Evolutionary conservation across 768 basidiomycete genomes (phyloP).

Genomic region (Pilatotrama ljubarskyi): DNA sequence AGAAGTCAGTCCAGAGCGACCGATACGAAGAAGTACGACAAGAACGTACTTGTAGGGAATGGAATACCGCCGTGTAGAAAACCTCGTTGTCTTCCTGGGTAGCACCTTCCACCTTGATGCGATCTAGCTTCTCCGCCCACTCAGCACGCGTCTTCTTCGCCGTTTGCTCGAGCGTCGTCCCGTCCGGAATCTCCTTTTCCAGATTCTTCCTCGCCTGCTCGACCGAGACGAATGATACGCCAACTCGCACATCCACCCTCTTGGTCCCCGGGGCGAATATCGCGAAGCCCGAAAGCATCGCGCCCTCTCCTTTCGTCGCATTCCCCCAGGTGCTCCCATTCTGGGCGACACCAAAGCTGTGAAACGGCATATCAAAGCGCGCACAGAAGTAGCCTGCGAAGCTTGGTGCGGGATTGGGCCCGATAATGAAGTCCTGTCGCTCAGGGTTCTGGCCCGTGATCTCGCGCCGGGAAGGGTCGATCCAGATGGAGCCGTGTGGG

Average conservation of each 20-base stretch:
- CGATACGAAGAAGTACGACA: not conserved
- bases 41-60: constrained; percentile 53
- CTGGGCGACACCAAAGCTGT: constrained; percentile 49
- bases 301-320: constrained; percentile 38
- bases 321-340: constrained; percentile 40
- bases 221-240: constrained; percentile 73
- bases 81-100: constrained; percentile 33
- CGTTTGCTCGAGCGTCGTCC: constrained; percentile 39
- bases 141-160: constrained; percentile 34
- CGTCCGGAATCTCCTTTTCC: constrained; percentile 42
- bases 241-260: constrained; percentile 56
- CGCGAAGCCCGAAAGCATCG: constrained; percentile 52
- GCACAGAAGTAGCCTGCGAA: constrained; percentile 56
- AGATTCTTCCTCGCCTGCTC: constrained; percentile 52
- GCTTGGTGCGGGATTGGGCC: constrained; percentile 42
- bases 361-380: constrained; percentile 51
- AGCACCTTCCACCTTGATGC: constrained; percentile 37
- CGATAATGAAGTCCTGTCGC: constrained; percentile 70
- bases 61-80: constrained; percentile 63
- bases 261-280: constrained; percentile 38
- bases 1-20: too few species aligned
- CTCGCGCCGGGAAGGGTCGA: constrained; percentile 46
- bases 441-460: constrained; percentile 68
- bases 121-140: constrained; percentile 45
- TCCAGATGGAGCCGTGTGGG: constrained; percentile 51